These are phyloP conservation scores for Cyberlindnera meyerae DNA, from an alignment of 805 yeast species.

Conservation along the genomic window DNA sequence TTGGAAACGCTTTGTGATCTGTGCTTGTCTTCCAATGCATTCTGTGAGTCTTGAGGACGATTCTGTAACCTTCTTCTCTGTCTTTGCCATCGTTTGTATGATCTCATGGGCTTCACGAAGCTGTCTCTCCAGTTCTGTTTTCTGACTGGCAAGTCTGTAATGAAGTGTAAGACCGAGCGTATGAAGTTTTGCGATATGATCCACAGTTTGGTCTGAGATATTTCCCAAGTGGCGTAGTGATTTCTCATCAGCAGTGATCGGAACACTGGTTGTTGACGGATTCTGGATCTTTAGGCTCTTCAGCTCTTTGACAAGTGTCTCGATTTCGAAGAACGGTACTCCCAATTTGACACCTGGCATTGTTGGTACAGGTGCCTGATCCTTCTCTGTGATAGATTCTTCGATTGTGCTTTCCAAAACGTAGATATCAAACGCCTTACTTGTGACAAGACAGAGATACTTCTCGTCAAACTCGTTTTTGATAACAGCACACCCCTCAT, in stretches of 20 bases:
- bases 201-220: constrained; percentile 19
- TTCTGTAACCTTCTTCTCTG: constrained; percentile 14
- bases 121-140: constrained; percentile 39
- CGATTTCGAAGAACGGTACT: constrained; percentile 10
- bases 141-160: constrained; percentile 34
- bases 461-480: constrained; percentile 6
- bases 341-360: constrained; percentile 6
- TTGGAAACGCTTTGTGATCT: constrained; percentile 29
- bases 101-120: constrained; percentile 27
- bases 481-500: constrained; percentile 8
- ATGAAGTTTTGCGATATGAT: constrained; percentile 20
- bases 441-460: constrained; percentile 5
- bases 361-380: not conserved
- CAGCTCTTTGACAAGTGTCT: constrained; percentile 3
- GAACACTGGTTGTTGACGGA: constrained; percentile 5
- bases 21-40: constrained; percentile 29
- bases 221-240: constrained; percentile 17
- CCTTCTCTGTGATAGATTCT: not conserved
- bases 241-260: constrained; percentile 12
- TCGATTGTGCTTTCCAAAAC: not conserved
- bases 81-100: constrained; percentile 11
- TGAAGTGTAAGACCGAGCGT: constrained; percentile 33
- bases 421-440: constrained; percentile 6
- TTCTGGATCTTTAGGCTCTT: constrained; percentile 1
- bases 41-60: constrained; percentile 16